phyloP scores from a whole-genome alignment of 1,139 yeast genomes.

The Magnusiomyces tetraspermus region DNA sequence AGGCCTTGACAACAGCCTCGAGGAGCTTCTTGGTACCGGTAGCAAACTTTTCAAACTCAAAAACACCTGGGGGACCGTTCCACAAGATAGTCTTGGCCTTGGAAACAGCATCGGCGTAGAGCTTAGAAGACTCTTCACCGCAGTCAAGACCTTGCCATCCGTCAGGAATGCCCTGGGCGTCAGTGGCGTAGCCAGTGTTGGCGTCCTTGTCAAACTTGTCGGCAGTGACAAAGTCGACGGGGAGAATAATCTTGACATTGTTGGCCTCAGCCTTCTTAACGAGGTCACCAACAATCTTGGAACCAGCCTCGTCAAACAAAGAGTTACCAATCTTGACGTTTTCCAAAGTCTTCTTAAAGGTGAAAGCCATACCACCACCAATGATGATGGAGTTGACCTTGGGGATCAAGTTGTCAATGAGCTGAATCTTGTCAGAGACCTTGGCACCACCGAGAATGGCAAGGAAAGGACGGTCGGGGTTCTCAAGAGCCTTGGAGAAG shows the following conservation, averaged over 20 bases:
- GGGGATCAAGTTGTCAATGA: slow-evolving; percentile 91
- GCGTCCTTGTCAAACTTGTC: slow-evolving; percentile 92
- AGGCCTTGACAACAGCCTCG: slow-evolving; percentile 78
- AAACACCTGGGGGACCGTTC: slow-evolving; percentile 99
- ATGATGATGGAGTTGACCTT: slow-evolving; percentile 86
- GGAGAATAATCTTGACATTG: slow-evolving; percentile 82
- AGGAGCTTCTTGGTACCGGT: slow-evolving; percentile 81
- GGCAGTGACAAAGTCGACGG: slow-evolving; percentile 89
- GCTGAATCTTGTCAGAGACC: slow-evolving; percentile 94
- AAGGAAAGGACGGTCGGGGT: slow-evolving; percentile 93
- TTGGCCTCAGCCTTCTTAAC: slow-evolving; percentile 92
- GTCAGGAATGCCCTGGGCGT: slow-evolving; percentile 82
- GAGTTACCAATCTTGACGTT: slow-evolving; percentile 80
- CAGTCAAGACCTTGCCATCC: slow-evolving; percentile 91
- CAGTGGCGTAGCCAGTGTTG: slow-evolving; percentile 66
- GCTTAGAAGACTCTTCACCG: slow-evolving; percentile 76
- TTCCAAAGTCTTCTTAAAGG: slow-evolving; percentile 87
- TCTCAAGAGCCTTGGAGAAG: slow-evolving; percentile 95
- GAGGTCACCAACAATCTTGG: slow-evolving; percentile 81
- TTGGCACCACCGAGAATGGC: slow-evolving; percentile 98
- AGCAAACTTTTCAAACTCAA: slow-evolving; percentile 86
- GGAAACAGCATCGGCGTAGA: slow-evolving; percentile 69
- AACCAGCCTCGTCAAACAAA: slow-evolving; percentile 82
- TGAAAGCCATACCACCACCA: slow-evolving; percentile 99
- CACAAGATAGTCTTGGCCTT: slow-evolving; percentile 95